A percentile compares a stretch with the other conserved stretches of the same genome.
Evolutionary conservation across 2,329 filamentous ascomycete genomes (phyloP).

Genomic region (Cryphonectria naterciae): DNA sequence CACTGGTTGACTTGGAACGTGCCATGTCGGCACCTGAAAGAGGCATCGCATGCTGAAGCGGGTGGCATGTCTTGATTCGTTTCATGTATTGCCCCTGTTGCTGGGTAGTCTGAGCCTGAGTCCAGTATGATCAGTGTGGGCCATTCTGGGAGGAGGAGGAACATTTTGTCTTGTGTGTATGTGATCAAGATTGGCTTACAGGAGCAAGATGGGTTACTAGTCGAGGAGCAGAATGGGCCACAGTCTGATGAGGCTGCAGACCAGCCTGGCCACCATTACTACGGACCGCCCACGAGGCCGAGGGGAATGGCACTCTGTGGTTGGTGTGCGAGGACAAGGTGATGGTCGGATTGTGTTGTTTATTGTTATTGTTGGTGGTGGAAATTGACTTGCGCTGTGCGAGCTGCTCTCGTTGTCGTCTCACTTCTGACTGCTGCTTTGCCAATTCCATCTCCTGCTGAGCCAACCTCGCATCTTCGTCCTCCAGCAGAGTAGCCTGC

Average conservation of each 20-base stretch:
- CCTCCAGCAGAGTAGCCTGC: not conserved
- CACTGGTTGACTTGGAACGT: slow-evolving; percentile 48
- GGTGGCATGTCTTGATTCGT: slow-evolving; percentile 37
- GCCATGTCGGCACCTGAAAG: slow-evolving; percentile 46
- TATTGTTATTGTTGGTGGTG: not conserved
- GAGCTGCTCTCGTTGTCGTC: not conserved
- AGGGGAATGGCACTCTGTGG: slow-evolving; percentile 11
- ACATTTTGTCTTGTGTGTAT: not conserved
- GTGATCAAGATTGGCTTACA: slow-evolving; percentile 17
- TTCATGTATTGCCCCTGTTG: slow-evolving; percentile 32
- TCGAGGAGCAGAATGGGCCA: slow-evolving; percentile 15
- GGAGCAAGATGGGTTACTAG: slow-evolving; percentile 15
- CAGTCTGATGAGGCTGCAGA: slow-evolving; percentile 18
- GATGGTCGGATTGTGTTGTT: not conserved
- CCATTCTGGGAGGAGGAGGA: slow-evolving; percentile 12
- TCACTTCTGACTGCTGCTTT: slow-evolving; percentile 1
- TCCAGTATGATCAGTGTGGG: slow-evolving; percentile 5
- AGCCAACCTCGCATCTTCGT: not conserved
- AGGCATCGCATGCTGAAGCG: slow-evolving; percentile 33
- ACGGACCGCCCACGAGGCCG: slow-evolving; percentile 14
- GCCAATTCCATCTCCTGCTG: not conserved
- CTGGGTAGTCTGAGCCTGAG: slow-evolving; percentile 19
- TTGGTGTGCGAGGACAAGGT: slow-evolving; percentile 9
- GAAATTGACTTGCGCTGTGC: not conserved
- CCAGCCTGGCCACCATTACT: slow-evolving; percentile 12